Conservation (phyloP, 106 monocot genomes). For the Allium fistulosum region DNA sequence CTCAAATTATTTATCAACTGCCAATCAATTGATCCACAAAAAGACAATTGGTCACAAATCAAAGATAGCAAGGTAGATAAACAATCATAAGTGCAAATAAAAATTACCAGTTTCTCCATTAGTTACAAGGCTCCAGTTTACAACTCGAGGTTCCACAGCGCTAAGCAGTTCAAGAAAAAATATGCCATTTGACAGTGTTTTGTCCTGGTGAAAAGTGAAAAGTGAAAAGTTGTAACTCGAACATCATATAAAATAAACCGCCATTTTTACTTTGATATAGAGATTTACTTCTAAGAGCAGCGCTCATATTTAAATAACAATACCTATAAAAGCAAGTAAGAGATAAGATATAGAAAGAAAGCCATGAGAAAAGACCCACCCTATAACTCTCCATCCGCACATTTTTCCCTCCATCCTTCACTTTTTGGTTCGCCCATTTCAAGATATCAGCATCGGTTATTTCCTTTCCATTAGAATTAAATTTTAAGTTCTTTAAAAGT, state of each 20-base stretch:
- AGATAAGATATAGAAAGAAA: not conserved
- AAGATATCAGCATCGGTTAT: slow-evolving; percentile 55
- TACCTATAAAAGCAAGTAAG: too few relatives aligned
- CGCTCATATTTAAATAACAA: too few relatives aligned
- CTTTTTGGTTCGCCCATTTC: slow-evolving; percentile 58
- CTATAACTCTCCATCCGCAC: slow-evolving; percentile 49
- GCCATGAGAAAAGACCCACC: slow-evolving; percentile 16
- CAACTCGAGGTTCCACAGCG: slow-evolving; percentile 68
- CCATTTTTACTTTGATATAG: too few relatives aligned
- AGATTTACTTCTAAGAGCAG: too few relatives aligned
- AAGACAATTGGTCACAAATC: too few relatives aligned
- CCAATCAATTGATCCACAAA: too few relatives aligned
- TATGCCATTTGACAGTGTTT: slow-evolving; percentile 63
- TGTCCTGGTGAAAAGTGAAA: slow-evolving; percentile 34
- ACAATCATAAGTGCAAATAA: not conserved
- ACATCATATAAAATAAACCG: not conserved
- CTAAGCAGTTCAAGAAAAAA: slow-evolving; percentile 75
- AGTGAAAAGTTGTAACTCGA: too few relatives aligned
- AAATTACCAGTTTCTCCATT: slow-evolving; percentile 59
- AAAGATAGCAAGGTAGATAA: too few relatives aligned
- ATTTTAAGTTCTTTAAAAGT: slow-evolving; percentile 53
- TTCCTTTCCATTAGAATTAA: slow-evolving; percentile 45
- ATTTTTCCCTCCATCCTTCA: slow-evolving; percentile 36
- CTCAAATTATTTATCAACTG: too few relatives aligned
- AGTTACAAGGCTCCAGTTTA: slow-evolving; percentile 82